Conservation (phyloP, 208 protist genomes). For the Trypanosoma cruzi region DNA sequence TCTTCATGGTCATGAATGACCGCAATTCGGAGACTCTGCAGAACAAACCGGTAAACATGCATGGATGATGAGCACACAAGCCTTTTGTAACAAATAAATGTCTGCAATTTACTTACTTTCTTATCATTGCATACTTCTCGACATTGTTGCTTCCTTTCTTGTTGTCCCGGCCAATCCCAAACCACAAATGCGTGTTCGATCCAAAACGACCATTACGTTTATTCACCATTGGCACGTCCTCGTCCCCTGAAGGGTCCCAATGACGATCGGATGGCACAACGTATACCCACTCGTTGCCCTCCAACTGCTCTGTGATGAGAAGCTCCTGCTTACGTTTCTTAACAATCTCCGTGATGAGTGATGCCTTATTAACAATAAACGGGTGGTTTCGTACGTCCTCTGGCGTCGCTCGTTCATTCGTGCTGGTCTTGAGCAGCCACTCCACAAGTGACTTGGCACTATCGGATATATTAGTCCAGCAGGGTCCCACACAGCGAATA, state of each 20-base stretch:
- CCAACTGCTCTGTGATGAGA: slow-evolving; percentile 29
- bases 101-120: no score
- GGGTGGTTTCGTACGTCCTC: slow-evolving; percentile 36
- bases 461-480: slow-evolving; percentile 49
- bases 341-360: slow-evolving; percentile 35
- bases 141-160: not conserved
- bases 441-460: slow-evolving; percentile 47
- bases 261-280: slow-evolving; percentile 28
- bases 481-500: slow-evolving; percentile 37
- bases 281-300: slow-evolving; percentile 58
- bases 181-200: not conserved
- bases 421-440: slow-evolving; percentile 43
- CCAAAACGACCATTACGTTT: not conserved
- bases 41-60: no score
- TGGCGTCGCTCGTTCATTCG: slow-evolving; percentile 36
- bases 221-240: not conserved
- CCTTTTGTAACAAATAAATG: no score
- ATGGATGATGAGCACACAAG: no score
- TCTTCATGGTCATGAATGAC: no score
- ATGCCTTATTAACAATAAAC: slow-evolving; percentile 38
- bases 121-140: not conserved
- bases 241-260: slow-evolving; percentile 11
- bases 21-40: no score
- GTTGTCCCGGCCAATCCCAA: not conserved
- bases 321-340: slow-evolving; percentile 32